These are phyloP conservation scores for Leccinum longicurvipes DNA, from an alignment of 768 basidiomycete genomes.

Conservation along the genomic window DNA sequence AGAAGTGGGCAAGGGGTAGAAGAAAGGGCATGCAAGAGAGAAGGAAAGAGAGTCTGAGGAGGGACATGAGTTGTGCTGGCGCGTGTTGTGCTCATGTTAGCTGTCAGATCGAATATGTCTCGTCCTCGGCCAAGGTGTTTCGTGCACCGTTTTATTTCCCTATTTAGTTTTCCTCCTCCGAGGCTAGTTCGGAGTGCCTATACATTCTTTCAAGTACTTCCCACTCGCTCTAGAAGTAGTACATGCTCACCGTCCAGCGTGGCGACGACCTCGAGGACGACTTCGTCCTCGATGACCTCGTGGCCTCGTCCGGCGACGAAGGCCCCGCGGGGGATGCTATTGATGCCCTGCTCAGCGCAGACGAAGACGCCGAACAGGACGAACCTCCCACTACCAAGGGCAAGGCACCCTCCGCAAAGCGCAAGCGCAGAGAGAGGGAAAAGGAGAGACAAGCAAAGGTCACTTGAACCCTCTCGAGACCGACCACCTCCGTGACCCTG, in stretches of 20 bases:
- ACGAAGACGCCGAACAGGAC: slow-evolving; percentile 40
- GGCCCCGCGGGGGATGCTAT: slow-evolving; percentile 34
- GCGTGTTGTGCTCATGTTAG: slow-evolving; percentile 30
- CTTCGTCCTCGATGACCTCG: slow-evolving; percentile 66
- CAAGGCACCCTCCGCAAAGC: slow-evolving; percentile 43
- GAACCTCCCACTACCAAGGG: slow-evolving; percentile 18
- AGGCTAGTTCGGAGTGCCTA: not conserved
- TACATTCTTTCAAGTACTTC: not conserved
- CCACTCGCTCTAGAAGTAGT: not conserved
- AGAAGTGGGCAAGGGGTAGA: slow-evolving; percentile 11
- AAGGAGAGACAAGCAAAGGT: slow-evolving; percentile 75
- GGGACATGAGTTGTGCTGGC: slow-evolving; percentile 5
- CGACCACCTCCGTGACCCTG: slow-evolving; percentile 5
- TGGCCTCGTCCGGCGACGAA: slow-evolving; percentile 64
- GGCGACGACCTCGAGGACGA: slow-evolving; percentile 87
- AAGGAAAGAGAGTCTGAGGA: too few species aligned
- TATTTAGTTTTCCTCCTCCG: slow-evolving; percentile 1
- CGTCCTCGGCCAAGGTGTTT: not conserved
- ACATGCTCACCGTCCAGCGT: slow-evolving; percentile 33
- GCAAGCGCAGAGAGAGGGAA: slow-evolving; percentile 71
- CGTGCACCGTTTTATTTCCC: slow-evolving; percentile 9
- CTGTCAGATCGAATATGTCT: slow-evolving; percentile 7
- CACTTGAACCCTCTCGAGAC: slow-evolving; percentile 13
- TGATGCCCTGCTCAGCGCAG: slow-evolving; percentile 41
- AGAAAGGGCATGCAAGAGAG: slow-evolving; percentile 8